These are phyloP conservation scores for Hymenoscyphus infarciens DNA, from an alignment of 2,329 filamentous ascomycete genomes.

Conservation along the genomic window DNA sequence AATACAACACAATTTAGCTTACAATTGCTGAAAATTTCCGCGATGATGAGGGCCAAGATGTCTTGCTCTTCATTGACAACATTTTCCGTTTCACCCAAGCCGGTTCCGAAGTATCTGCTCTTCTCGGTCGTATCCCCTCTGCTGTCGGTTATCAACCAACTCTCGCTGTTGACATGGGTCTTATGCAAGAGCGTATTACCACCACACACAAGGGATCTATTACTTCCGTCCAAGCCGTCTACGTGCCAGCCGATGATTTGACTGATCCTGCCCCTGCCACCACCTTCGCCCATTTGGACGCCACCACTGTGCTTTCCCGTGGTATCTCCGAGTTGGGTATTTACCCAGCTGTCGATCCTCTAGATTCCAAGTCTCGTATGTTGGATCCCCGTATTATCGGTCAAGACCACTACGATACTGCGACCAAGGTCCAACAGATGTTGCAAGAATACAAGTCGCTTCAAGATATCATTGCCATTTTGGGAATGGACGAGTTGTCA, in stretches of 20 bases:
- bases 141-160: conserved; percentile 99
- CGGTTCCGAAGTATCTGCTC: conserved; percentile 99
- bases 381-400: conserved; percentile 98
- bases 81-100: conserved; percentile 99
- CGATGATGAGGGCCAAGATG: conserved; percentile 77
- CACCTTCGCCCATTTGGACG: conserved; percentile 99
- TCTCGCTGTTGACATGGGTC: conserved; percentile 97
- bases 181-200: conserved; percentile 99
- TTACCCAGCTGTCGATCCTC: conserved; percentile 99
- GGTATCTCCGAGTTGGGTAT: conserved; percentile 99
- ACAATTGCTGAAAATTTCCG: conserved; percentile 74
- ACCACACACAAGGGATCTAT: conserved; percentile 99
- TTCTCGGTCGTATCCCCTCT: conserved; percentile 99
- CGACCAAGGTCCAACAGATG: conserved; percentile 96
- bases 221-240: conserved; percentile 99
- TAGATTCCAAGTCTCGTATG: conserved; percentile 99
- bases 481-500: conserved; percentile 97
- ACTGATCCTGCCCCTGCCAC: conserved; percentile 99
- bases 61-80: conserved; percentile 99
- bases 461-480: conserved; percentile 99
- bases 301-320: conserved; percentile 99
- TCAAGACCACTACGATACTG: conserved; percentile 94
- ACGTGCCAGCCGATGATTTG: conserved; percentile 99
- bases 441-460: conserved; percentile 99
- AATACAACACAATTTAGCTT: no score